Conservation (phyloP, 2,329 filamentous ascomycete species). For the Fusarium sp. region DNA sequence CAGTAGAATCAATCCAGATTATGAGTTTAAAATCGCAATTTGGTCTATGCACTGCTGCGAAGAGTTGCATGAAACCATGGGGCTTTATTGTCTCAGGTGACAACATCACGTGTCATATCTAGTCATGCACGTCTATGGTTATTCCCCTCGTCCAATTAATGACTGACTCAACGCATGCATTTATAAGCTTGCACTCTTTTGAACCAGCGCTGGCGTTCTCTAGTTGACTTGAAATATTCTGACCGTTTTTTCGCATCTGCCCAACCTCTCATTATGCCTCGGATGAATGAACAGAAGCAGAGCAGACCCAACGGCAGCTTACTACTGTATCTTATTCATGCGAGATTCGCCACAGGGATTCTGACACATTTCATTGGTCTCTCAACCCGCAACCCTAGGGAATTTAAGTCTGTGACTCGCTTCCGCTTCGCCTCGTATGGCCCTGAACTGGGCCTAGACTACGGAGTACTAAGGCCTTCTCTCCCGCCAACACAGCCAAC, state of each 20-base stretch:
- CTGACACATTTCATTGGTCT: slow-evolving; percentile 29
- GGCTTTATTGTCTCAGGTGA: not conserved
- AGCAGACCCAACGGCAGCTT: slow-evolving; percentile 1
- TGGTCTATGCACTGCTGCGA: not conserved
- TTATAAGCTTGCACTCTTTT: slow-evolving; percentile 4
- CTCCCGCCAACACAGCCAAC: slow-evolving; percentile 16
- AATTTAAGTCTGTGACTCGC: slow-evolving; percentile 30
- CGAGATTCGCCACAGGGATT: slow-evolving; percentile 32
- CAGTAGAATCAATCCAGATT: not conserved
- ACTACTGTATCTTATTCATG: slow-evolving; percentile 12
- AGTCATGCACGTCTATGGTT: not conserved
- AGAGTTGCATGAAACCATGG: not conserved
- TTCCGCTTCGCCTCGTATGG: slow-evolving; percentile 28
- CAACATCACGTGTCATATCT: not conserved
- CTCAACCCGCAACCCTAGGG: slow-evolving; percentile 21
- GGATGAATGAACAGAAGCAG: not conserved
- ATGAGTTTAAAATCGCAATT: not conserved
- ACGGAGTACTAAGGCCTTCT: too few relatives aligned
- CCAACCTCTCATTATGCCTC: not conserved
- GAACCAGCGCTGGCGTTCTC: not conserved
- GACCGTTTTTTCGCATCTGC: not conserved
- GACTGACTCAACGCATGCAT: slow-evolving; percentile 1
- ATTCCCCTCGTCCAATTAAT: not conserved
- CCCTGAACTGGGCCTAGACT: slow-evolving; percentile 4
- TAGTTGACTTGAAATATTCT: not conserved